Conservation (phyloP, 2,329 filamentous ascomycete species). For the Aspergillus clavatus region DNA sequence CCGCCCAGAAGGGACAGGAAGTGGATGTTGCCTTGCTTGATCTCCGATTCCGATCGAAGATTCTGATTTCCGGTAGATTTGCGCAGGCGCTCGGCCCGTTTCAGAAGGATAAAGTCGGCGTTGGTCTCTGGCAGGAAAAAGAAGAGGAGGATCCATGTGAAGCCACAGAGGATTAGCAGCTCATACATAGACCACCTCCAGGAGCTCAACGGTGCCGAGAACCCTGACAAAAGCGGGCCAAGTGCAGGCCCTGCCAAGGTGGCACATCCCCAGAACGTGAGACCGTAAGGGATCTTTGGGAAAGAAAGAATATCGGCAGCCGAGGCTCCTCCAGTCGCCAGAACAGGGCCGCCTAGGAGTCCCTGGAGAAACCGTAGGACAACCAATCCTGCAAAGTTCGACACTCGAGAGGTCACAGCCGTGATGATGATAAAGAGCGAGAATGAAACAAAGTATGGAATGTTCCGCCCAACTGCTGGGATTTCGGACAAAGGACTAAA, state of each 20-base stretch:
- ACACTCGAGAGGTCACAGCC: slow-evolving; percentile 44
- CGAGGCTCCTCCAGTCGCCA: slow-evolving; percentile 45
- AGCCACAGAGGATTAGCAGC: slow-evolving; percentile 56
- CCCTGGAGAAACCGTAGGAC: slow-evolving; percentile 51
- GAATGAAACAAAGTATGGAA: slow-evolving; percentile 47
- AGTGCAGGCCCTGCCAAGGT: slow-evolving; percentile 48
- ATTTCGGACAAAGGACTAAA: slow-evolving; percentile 47
- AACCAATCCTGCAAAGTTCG: slow-evolving; percentile 50
- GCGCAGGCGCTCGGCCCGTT: slow-evolving; percentile 22
- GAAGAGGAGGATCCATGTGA: slow-evolving; percentile 48
- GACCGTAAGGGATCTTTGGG: slow-evolving; percentile 48
- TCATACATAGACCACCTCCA: slow-evolving; percentile 63
- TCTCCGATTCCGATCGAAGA: slow-evolving; percentile 39
- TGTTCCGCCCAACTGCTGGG: slow-evolving; percentile 46
- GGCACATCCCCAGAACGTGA: slow-evolving; percentile 54
- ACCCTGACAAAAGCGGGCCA: slow-evolving; percentile 59
- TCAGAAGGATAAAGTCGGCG: slow-evolving; percentile 16
- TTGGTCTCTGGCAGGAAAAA: slow-evolving; percentile 30
- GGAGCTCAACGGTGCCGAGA: slow-evolving; percentile 51
- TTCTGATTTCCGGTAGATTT: slow-evolving; percentile 37
- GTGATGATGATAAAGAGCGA: slow-evolving; percentile 48
- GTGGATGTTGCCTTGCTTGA: slow-evolving; percentile 32
- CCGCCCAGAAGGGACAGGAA: no score
- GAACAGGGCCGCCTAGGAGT: slow-evolving; percentile 45
- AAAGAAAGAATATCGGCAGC: slow-evolving; percentile 42